Base-by-base conservation (phyloP, 2,329 filamentous ascomycete genomes). In the Phialophora chinensis region DNA sequence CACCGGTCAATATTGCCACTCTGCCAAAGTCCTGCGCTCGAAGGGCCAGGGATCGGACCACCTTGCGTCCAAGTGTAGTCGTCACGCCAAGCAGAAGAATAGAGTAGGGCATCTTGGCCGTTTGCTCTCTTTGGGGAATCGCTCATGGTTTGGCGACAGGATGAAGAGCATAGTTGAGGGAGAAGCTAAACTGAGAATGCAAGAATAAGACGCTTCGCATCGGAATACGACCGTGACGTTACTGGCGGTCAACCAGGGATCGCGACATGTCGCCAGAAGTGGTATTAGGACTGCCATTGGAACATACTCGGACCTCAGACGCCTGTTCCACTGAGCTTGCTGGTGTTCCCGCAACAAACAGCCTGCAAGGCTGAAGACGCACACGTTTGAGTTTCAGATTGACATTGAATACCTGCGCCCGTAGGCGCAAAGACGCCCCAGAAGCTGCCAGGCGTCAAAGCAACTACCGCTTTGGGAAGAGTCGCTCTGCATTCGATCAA, bases 81-180 rank as follows among this genome's bases (percentile, higher is more conserved):
- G 58, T 38, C 1, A 23, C 58, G 25, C 58, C 58, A 11, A 61
- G 58, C 29, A 61, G n/a, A 29, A 61, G 58, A 11, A 61, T 44
- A 35, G 58, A 61, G 33, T 52, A 61, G 31, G 58, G 6, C 58
- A 61, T 61, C 33, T 14, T 27, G 20, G 54, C 20, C 5, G 38
- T 33, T 12, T 20, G n/a, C 8, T 35, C 33, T 14, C 33, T 33
- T 25, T n/a, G 11, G 17, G 17, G 12, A 1, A 23, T 59, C 56
- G 38, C 4, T 14, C 25, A 49, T 29, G 17, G 14, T 31, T 23
- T 17, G 20, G 6, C 7, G n/a, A 33, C 12, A 59, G 33, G 56
- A 49, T 49, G 42, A 49, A 20, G 27, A 29, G 42, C 42, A 31
- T 31, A 50, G 12, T 17, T 8, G 29, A 23, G 47, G 57, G 49